A percentile compares a stretch with the other conserved stretches of the same genome.
Evolutionary conservation across 169 alveolate species (phyloP).

Genomic region (Theileria orientalis): DNA sequence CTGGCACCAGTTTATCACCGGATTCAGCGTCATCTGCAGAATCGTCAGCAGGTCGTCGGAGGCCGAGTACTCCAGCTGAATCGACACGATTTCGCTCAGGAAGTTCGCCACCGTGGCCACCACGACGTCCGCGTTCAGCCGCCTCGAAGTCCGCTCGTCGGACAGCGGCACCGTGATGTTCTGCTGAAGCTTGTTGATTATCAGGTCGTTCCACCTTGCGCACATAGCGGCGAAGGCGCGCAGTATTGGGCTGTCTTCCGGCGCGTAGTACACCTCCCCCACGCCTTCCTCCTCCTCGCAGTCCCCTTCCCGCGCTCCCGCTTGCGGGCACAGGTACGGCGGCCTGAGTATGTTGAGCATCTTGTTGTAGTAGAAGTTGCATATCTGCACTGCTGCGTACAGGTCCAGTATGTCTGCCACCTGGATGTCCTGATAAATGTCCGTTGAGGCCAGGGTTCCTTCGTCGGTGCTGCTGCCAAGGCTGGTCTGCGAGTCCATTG

Average conservation of each 20-base stretch:
- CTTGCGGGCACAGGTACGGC: not conserved
- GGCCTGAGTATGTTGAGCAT: not conserved
- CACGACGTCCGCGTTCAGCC: not conserved
- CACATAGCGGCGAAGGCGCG: not conserved
- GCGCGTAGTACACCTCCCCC: not conserved
- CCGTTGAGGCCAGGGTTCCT: too few species aligned
- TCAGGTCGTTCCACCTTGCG: conserved; percentile 1
- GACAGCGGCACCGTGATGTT: not conserved
- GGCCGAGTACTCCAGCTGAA: conserved; percentile 13
- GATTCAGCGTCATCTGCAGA: not conserved
- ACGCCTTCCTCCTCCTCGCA: too few species aligned
- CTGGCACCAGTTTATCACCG: conserved; percentile 3
- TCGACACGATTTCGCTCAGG: not conserved
- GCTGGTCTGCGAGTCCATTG: too few species aligned
- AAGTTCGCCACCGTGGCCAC: not conserved
- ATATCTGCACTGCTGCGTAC: not conserved
- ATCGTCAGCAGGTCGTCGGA: not conserved
- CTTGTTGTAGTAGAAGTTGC: conserved; percentile 4
- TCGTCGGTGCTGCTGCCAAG: too few species aligned
- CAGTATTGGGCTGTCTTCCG: not conserved
- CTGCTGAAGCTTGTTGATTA: not conserved
- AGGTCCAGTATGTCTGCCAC: not conserved
- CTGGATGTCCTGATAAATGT: too few species aligned
- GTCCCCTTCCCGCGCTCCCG: too few species aligned
- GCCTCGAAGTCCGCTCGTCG: not conserved